A percentile compares a stretch with the other conserved stretches of the same genome.
Conservation (phyloP, 2,329 filamentous ascomycete genomes). For the Pseudogymnoascus sp. region DNA sequence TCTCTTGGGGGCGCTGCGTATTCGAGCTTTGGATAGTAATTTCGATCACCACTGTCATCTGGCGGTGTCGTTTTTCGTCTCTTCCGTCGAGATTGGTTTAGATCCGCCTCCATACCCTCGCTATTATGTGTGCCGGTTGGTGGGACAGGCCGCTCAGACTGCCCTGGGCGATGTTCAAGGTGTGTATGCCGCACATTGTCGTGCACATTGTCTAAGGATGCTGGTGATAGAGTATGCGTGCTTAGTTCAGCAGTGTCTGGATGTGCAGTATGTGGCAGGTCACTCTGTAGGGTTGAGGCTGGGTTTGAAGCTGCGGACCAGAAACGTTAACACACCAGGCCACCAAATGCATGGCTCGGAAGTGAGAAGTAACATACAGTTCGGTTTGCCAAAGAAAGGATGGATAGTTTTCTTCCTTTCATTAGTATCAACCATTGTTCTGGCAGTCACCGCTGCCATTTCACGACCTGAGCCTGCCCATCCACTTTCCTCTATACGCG, state of each 20-base stretch:
- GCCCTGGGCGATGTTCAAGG: neutral
- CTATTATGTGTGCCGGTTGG: neutral
- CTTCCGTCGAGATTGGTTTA: slow-evolving; percentile 32
- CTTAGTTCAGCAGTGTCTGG: neutral
- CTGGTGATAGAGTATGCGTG: neutral
- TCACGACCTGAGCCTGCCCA: slow-evolving; percentile 7
- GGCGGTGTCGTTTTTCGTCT: slow-evolving; percentile 33
- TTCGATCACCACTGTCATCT: slow-evolving; percentile 17
- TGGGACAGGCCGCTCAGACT: neutral
- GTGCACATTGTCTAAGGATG: neutral
- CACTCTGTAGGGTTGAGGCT: neutral
- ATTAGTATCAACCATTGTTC: slow-evolving; percentile 23
- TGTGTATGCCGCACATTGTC: neutral
- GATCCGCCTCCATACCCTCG: slow-evolving; percentile 21
- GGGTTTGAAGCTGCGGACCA: neutral
- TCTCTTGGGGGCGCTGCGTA: slow-evolving; percentile 4
- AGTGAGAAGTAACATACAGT: slow-evolving; percentile 18
- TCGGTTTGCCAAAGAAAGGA: slow-evolving; percentile 25
- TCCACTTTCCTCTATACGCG: slow-evolving; percentile 16
- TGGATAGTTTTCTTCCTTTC: slow-evolving; percentile 22
- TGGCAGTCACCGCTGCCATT: slow-evolving; percentile 24
- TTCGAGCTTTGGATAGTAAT: slow-evolving; percentile 11
- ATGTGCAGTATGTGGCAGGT: neutral
- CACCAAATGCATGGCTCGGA: neutral
- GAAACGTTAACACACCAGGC: neutral